phyloP scores from a whole-genome alignment of 2,329 filamentous ascomycete genomes.

The Alternaria alternata region DNA sequence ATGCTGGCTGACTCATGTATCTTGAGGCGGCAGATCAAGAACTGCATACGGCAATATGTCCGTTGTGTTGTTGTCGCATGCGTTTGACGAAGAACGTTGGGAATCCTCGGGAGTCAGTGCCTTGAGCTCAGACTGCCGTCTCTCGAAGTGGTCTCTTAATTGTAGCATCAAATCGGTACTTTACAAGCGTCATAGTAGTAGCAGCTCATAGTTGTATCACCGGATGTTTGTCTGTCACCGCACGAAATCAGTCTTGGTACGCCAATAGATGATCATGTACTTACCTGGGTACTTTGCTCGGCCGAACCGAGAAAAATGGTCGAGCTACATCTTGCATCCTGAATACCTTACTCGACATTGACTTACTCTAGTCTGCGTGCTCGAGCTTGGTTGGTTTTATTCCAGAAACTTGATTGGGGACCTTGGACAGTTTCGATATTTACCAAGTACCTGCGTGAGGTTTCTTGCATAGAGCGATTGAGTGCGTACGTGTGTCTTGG shows the following conservation, averaged over 20 bases:
- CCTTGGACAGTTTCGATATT: neutral
- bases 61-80: neutral
- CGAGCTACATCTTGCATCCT: neutral
- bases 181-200: neutral
- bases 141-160: neutral
- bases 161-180: neutral
- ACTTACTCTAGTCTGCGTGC: neutral
- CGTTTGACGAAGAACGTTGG: neutral
- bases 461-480: neutral
- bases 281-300: neutral
- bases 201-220: neutral
- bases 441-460: neutral
- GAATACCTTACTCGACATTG: neutral
- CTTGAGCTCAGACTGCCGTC: neutral
- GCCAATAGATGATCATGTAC: neutral
- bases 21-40: neutral
- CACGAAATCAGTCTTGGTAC: neutral
- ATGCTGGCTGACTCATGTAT: slow-evolving; percentile 3
- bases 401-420: neutral
- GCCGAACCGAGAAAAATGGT: neutral
- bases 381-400: neutral
- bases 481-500: neutral
- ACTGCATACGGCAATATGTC: neutral
- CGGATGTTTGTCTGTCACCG: neutral
- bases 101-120: neutral